Evolutionary conservation across 139 green algal genomes (phyloP), one percentile per base, ranked within the genome.

Genomic region (Chlamydomonas asymmetrica): DNA sequence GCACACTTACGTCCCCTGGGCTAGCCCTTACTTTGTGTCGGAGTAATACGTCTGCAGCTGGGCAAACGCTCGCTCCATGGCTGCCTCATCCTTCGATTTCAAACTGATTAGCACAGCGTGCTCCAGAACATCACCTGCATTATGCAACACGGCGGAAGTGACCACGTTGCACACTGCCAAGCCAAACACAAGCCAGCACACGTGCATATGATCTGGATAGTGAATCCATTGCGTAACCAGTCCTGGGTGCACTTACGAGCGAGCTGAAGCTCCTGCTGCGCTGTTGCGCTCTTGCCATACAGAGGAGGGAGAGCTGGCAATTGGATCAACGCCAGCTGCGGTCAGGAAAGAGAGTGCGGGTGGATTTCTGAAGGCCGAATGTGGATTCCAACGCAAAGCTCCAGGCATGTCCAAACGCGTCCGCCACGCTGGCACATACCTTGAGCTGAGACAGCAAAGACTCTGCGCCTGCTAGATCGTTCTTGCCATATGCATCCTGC

Each of bases 31-130:
- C 92, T 83, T 84, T 23, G 89, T 93, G 68, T 98, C 96, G 22
- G 81, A 86, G 82, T 98, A 97, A 72, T 96, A 98, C 29, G 87
- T 86, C 32, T 90, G 88, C 43, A 99, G 84, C 83, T 98, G 95
- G 37, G 85, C 61, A 63, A 93, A 98, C 70, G 93, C 89, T 39
- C 94, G 83, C 83, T 99, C 96, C 79, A 98, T 97, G 2, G 84
- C 89, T 27, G 66, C 82, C 63, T 98, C 91, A 65, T 98, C 92
- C 56, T 92, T 71, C 63, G 81, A 62, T 70, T 88, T 81, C 2
- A 98, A 76, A n/a, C 77, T 89, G 31, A 97, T 68, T 13, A 97
- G 70, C 23, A 97, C 92, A 5, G 92, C 95, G 56, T 93, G 77
- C 80, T 99, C 96, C 57, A 97, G 78, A 10, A 93, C 87, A 27